Base-by-base conservation (phyloP, 192 early-diverging fungal species). In the Borealophlyctis nickersoniae region DNA sequence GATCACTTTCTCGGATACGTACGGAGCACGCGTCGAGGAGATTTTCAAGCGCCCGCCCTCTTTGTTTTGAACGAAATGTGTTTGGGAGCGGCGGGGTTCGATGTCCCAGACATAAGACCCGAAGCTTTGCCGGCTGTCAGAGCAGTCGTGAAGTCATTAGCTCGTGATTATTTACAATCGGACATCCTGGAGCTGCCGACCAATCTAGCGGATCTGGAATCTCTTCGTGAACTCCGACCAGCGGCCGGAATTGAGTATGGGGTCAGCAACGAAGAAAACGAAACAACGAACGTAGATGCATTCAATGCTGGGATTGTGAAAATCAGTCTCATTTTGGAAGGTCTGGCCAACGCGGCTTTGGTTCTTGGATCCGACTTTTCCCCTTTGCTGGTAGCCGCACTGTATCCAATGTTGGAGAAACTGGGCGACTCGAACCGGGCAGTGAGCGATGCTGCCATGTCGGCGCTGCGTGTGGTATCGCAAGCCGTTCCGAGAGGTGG, bases 341-440 rank as follows among this genome's bases (percentile, higher is more conserved):
- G 65, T 5, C 16, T 72, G 13, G 34, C 57, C 3, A 62, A 56
- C 2, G 30, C 39, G 11, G 56, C 72, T 9, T 16, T 31, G 39
- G 23, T 58, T 22, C 63, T 74, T 11, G 62, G 57, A 14, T 14
- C 49, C 9, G 54, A 66, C 26, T 58, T 76, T n/a, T 14, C 52
- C 0, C 60, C 59, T 23, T 48, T 75, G 31, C 48, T 79, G 1
- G 69, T 75, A 51, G 71, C 75, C 39, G 62, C 36, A 3, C 34
- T 79, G 1, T 79, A 79, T 52, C 39, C 36, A 3, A 56, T 79
- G 9, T 51, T 79, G 27, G 67, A 75, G 51, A 71, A 65, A 36
- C 29, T 66, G 7, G 77, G 72, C 1, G 66, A 66, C 60, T 24
- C 67, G 27, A 75, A 75, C 55, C 52, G 56, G 27, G 35, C 31